Conservation (phyloP, 176 grass and related monocot species). For the Musa troglodytarum region DNA sequence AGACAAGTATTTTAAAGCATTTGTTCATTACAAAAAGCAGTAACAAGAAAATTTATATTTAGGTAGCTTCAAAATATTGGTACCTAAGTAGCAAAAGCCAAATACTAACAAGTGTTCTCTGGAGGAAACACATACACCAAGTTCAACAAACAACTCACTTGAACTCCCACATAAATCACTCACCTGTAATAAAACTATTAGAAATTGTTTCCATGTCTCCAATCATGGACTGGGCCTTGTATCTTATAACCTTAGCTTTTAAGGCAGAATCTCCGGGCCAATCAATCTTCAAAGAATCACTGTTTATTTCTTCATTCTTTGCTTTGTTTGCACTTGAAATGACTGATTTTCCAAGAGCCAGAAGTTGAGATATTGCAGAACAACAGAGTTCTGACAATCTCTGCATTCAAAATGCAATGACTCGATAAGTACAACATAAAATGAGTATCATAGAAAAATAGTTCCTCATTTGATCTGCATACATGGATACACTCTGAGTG, state of each 20-base stretch:
- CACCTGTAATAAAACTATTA: constrained; percentile 75
- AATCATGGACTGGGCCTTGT: constrained; percentile 65
- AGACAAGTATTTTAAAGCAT: too few relatives aligned
- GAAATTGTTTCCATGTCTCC: constrained; percentile 70
- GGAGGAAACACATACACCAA: too few relatives aligned
- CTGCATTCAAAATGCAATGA: constrained; percentile 31
- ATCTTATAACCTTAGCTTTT: constrained; percentile 94
- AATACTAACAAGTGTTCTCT: too few relatives aligned
- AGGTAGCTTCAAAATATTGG: background rate
- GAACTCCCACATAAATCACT: background rate
- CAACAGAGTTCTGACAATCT: constrained; percentile 87
- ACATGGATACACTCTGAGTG: constrained; percentile 95
- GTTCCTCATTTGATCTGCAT: constrained; percentile 12
- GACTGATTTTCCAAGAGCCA: constrained; percentile 75
- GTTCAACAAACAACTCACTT: background rate
- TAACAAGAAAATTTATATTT: background rate
- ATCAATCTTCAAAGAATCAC: constrained; percentile 51
- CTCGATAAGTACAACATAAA: background rate
- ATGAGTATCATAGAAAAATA: background rate
- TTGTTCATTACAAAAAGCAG: too few relatives aligned
- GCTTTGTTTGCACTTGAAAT: constrained; percentile 58
- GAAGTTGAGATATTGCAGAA: constrained; percentile 80
- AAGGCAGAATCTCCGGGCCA: constrained; percentile 77
- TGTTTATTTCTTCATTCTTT: constrained; percentile 46
- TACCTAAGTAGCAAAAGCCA: too few relatives aligned